Percentiles rank a stretch among this genome's conserved stretches.
Conservation (phyloP, 225 moss, liverwort and hornwort genomes). For the Neckera pumila region DNA sequence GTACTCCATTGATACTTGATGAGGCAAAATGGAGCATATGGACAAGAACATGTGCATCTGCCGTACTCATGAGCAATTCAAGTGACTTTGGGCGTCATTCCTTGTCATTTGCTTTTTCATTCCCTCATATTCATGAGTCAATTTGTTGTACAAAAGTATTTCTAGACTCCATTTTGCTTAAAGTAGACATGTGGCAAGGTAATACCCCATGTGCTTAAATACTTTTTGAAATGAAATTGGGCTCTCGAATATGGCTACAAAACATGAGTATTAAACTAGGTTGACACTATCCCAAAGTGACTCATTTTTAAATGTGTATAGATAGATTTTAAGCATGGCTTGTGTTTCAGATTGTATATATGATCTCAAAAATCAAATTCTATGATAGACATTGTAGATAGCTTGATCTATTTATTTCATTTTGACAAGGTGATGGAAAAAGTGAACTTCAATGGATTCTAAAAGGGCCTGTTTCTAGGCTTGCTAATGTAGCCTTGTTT, state of each 20-base stretch:
- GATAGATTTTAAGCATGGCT: neutral
- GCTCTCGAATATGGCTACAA: fast-evolving
- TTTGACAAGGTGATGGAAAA: no score
- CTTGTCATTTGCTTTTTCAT: neutral
- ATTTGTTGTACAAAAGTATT: neutral
- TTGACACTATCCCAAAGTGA: neutral
- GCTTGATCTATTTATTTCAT: no score
- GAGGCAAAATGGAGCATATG: no score
- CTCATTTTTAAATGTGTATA: neutral
- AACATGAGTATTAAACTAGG: neutral
- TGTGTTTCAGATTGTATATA: neutral
- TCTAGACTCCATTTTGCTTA: neutral
- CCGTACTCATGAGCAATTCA: neutral
- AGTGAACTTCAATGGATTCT: no score
- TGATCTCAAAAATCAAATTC: neutral
- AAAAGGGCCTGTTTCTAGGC: no score
- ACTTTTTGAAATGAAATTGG: neutral
- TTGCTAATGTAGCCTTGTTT: no score
- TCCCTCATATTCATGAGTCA: neutral
- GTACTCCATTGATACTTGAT: no score
- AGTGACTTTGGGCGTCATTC: neutral
- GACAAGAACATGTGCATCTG: no score
- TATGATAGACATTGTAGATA: fast-evolving
- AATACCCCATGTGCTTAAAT: neutral
- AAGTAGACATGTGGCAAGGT: no score